These are phyloP conservation scores for Volvariella surrecta DNA, from an alignment of 1,284 basidiomycete species.

Conservation along the genomic window DNA sequence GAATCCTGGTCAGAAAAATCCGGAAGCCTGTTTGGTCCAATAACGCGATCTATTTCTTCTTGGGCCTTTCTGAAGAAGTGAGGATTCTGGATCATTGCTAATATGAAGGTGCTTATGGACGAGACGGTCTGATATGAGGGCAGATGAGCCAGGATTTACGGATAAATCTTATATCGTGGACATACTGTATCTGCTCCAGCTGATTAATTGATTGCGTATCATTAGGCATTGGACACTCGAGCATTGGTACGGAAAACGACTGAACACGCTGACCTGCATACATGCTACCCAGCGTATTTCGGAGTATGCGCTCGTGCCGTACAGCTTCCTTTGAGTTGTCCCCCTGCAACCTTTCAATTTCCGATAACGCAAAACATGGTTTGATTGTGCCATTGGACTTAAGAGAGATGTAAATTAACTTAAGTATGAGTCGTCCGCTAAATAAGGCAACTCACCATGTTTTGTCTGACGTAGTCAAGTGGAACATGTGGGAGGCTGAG, in stretches of 20 bases:
- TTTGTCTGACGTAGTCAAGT: constrained; percentile 4
- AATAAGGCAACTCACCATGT: background rate
- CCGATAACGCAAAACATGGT: background rate
- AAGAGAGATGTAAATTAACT: background rate
- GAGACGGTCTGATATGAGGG: constrained; percentile 9
- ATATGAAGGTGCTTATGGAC: constrained; percentile 9
- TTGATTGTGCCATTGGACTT: background rate
- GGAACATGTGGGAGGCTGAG: background rate
- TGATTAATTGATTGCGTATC: background rate
- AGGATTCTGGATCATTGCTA: constrained; percentile 10
- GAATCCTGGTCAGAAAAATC: constrained; percentile 5
- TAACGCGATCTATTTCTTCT: constrained; percentile 4
- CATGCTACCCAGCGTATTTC: constrained; percentile 1
- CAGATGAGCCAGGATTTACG: too few species aligned
- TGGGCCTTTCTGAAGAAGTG: constrained; percentile 7
- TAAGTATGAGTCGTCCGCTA: too few species aligned
- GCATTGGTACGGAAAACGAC: background rate
- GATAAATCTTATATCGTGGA: too few species aligned
- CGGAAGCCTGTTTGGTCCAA: constrained; percentile 9
- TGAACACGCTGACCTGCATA: background rate
- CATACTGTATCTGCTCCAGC: constrained; percentile 9
- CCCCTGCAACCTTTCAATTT: constrained; percentile 1
- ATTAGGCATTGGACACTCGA: too few species aligned
- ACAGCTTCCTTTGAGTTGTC: background rate
- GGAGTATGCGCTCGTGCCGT: constrained; percentile 2